Percentiles rank a stretch among this genome's conserved stretches.
Conservation (phyloP, 495 filamentous ascomycete species). For the Stereocaulon alpinum region DNA sequence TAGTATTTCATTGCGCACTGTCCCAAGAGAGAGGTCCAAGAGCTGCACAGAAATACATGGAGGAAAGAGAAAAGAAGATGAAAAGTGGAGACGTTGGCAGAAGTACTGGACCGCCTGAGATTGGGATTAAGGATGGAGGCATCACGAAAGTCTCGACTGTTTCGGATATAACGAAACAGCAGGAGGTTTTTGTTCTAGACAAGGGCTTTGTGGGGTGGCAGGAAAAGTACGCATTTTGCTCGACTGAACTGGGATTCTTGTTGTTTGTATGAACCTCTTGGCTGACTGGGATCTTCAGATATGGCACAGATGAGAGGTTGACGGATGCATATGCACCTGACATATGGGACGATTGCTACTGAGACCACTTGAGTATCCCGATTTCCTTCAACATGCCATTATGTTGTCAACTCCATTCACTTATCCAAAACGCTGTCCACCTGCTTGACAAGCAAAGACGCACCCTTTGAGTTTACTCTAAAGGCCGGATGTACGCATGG, state of each 20-base stretch:
- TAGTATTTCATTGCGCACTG: conserved; percentile 94
- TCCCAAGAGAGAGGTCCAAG: conserved; percentile 75
- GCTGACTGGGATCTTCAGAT: conserved; percentile 27
- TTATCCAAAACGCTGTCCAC: too few species aligned
- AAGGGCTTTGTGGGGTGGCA: conserved; percentile 89
- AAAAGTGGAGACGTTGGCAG: conserved; percentile 4
- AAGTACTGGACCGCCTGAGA: not conserved
- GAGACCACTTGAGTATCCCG: not conserved
- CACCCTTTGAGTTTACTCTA: too few species aligned
- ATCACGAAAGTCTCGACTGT: not conserved
- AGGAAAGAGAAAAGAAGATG: conserved; percentile 42
- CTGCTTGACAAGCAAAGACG: too few species aligned
- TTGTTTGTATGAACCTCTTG: not conserved
- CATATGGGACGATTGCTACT: conserved; percentile 61
- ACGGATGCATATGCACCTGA: conserved; percentile 81
- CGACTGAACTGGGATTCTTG: not conserved
- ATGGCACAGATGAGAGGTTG: conserved; percentile 63
- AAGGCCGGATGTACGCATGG: too few species aligned
- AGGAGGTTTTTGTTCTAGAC: conserved; percentile 73
- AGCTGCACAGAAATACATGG: conserved; percentile 58
- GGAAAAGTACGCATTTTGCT: conserved; percentile 50
- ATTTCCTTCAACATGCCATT: not conserved
- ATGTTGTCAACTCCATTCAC: not conserved
- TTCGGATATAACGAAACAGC: conserved; percentile 30
- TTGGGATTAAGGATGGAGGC: conserved; percentile 9